phyloP scores from a whole-genome alignment of 1,284 basidiomycete genomes.

The Marasmius fiardii region DNA sequence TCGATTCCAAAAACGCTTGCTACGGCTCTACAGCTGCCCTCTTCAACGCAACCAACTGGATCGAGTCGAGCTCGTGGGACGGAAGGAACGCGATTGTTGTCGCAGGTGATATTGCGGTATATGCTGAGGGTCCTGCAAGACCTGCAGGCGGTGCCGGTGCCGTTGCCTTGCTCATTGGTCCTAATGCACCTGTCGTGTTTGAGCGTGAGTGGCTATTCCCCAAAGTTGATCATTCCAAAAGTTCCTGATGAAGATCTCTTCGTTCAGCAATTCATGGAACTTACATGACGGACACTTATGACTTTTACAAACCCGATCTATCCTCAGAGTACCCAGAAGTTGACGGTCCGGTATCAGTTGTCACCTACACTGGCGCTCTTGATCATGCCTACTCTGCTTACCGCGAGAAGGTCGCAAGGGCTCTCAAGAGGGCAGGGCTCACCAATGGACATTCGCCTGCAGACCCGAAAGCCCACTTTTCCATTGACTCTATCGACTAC shows the following conservation, averaged over 20 bases:
- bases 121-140: conserved; percentile 93
- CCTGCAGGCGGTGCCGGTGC: conserved; percentile 98
- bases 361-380: conserved; percentile 92
- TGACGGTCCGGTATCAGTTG: conserved; percentile 95
- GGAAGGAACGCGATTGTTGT: conserved; percentile 98
- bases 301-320: conserved; percentile 97
- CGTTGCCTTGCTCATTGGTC: conserved; percentile 92
- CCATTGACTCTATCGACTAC: conserved; percentile 83
- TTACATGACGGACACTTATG: conserved; percentile 97
- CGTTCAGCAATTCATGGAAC: conserved; percentile 90
- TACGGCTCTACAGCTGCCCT: conserved; percentile 98
- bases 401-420: conserved; percentile 79
- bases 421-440: conserved; percentile 46
- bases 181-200: conserved; percentile 91
- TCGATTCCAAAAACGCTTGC: conserved; percentile 99
- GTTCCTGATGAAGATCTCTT: conserved; percentile 12
- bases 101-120: conserved; percentile 96
- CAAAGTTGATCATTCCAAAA: conserved; percentile 2
- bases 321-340: conserved; percentile 95
- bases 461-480: conserved; percentile 48
- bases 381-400: conserved; percentile 89
- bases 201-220: conserved; percentile 80
- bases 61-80: conserved; percentile 97
- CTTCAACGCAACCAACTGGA: conserved; percentile 98
- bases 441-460: conserved; percentile 33